Evolutionary conservation across 768 basidiomycete species (phyloP), one percentile per base, ranked within the genome.

Genomic region (Boletus pseudo-olivaceus): DNA sequence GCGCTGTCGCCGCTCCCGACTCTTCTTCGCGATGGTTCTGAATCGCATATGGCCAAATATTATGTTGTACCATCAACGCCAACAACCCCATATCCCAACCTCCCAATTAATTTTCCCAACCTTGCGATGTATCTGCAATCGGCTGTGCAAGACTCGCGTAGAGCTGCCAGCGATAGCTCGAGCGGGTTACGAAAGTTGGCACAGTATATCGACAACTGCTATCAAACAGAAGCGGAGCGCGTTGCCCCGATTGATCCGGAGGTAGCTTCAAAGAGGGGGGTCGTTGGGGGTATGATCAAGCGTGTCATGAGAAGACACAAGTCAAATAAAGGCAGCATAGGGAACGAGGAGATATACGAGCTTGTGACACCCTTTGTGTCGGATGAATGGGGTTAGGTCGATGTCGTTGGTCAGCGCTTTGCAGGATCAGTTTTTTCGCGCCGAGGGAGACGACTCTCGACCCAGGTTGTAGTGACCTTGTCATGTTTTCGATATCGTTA

Each of bases 291-390:
- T 38, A 73, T 84, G 57, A 76, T 87, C 61, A 83, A 82, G 67
- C 80, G 82, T 39, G 78, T 88, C 15, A 84, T 88, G 23, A 63
- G 83, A 71, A 61, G 77, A 74, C 56, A 73, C 51, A 80, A 73
- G 60, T 67, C 72, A 20, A 79, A 72, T 62, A 78, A 75, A 62
- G 75, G 71, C 32, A 74, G 80, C 5, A 76, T 80, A 45, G 77
- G 79, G 41, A 92, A 92, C 63, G 87, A 88, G 60, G 88, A 91
- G 54, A 87, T 84, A 9, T 92, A 86, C 57, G 87, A 90, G 39
- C 77, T 90, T 11, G 88, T 92, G 51, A 92, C 90, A 15, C 90
- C 90, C 1, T 92, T 92, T 69, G 81, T 89, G 17, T 72, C 85
- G 17, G 85, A 89, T 53, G 87, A 89, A 59, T 88, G 81, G 82